These are phyloP conservation scores for Aspergillus intermedius DNA, from an alignment of 2,329 filamentous ascomycete genomes.

Conservation along the genomic window DNA sequence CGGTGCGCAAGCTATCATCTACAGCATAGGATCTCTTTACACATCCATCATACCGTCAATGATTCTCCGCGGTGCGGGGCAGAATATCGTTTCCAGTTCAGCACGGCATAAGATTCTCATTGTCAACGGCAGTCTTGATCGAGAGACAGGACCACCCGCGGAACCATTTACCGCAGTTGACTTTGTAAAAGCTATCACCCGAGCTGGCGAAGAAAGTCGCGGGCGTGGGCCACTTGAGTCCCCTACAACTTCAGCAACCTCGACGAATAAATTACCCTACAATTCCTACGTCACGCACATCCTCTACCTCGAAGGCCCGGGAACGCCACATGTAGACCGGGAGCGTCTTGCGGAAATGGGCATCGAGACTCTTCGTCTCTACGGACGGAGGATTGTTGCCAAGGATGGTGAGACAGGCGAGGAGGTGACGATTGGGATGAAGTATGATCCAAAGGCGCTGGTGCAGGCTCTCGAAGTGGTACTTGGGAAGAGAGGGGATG, in stretches of 20 bases:
- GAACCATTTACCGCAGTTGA: conserved; percentile 66
- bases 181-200: conserved; percentile 73
- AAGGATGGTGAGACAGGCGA: conserved; percentile 31
- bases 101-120: conserved; percentile 69
- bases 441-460: conserved; percentile 71
- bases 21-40: conserved; percentile 90
- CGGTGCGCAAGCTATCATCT: conserved; percentile 64
- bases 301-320: conserved; percentile 67
- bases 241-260: conserved; percentile 4
- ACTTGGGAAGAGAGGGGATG: conserved; percentile 58
- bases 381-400: conserved; percentile 55
- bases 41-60: conserved; percentile 81
- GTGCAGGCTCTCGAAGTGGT: conserved; percentile 70
- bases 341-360: conserved; percentile 58
- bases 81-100: conserved; percentile 50
- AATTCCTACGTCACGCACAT: conserved; percentile 73
- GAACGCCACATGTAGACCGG: conserved; percentile 64
- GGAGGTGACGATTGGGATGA: conserved; percentile 49
- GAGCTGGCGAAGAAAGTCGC: conserved; percentile 64
- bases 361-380: conserved; percentile 70
- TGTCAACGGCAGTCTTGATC: conserved; percentile 74
- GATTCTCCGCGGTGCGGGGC: conserved; percentile 68
- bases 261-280: conserved; percentile 43
- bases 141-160: conserved; percentile 70
- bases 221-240: conserved; percentile 29